These are phyloP conservation scores for Chrysanthemum makinoi DNA, from an alignment of 129 eudicot genomes.

Conservation along the genomic window DNA sequence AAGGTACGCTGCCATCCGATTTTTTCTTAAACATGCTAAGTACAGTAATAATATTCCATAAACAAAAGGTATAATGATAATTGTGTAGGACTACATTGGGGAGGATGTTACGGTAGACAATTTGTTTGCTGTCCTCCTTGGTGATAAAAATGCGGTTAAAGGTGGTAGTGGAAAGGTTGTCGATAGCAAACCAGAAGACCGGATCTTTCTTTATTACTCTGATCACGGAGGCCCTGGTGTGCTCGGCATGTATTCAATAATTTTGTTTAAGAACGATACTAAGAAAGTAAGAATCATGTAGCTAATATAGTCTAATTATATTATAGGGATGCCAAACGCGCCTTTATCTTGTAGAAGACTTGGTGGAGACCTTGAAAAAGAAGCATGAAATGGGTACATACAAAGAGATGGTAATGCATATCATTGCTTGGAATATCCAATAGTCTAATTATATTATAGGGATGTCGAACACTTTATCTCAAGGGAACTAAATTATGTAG, in stretches of 20 bases:
- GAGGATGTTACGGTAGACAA: slow-evolving; percentile 63
- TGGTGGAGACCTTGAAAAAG: slow-evolving; percentile 70
- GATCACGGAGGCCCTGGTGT: slow-evolving; percentile 99
- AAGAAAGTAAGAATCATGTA: not conserved
- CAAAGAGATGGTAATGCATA: slow-evolving; percentile 62
- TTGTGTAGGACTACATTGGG: slow-evolving; percentile 67
- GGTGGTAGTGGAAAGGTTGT: slow-evolving; percentile 98
- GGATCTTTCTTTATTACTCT: slow-evolving; percentile 83
- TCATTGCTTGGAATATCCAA: not conserved
- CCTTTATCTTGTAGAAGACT: slow-evolving; percentile 76
- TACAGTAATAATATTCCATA: not conserved
- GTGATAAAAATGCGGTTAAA: slow-evolving; percentile 57
- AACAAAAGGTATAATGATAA: not conserved
- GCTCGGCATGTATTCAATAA: slow-evolving; percentile 49
- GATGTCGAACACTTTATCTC: no score
- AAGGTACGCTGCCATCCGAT: slow-evolving; percentile 43
- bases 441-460: no score
- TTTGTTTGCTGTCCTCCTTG: slow-evolving; percentile 73
- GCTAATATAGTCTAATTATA: not conserved
- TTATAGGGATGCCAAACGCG: slow-evolving; percentile 79
- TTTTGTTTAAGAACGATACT: not conserved
- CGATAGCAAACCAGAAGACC: slow-evolving; percentile 64
- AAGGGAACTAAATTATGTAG: slow-evolving; percentile 26
- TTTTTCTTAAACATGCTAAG: not conserved
- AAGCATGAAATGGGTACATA: slow-evolving; percentile 68